Evolutionary conservation across 352 stramenopile species (phyloP).

Genomic region (Pythium apleroticum): DNA sequence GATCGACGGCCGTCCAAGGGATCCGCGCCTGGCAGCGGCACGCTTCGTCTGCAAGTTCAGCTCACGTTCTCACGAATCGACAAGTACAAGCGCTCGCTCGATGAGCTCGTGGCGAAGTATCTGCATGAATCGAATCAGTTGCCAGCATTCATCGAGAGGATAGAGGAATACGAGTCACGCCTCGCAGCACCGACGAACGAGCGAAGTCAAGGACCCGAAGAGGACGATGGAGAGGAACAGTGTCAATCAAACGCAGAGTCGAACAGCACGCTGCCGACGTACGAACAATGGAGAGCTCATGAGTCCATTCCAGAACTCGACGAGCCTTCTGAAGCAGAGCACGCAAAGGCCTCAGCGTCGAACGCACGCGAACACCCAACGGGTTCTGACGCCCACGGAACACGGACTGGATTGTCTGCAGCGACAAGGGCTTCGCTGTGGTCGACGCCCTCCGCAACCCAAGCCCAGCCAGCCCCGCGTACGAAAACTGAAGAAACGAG

Average conservation of each 20-base stretch:
- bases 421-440: conserved; percentile 14
- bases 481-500: not conserved
- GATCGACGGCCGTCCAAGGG: not conserved
- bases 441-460: conserved; percentile 3
- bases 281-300: conserved; percentile 28
- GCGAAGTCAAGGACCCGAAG: not conserved
- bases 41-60: conserved; percentile 59
- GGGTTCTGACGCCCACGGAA: not conserved
- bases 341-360: not conserved
- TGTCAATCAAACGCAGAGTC: not conserved
- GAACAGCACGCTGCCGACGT: conserved; percentile 18
- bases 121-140: conserved; percentile 53
- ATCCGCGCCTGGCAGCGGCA: conserved; percentile 25
- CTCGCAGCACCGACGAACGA: conserved; percentile 10
- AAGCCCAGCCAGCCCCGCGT: not conserved
- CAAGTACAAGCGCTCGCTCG: conserved; percentile 53
- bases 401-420: not conserved
- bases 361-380: not conserved
- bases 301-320: conserved; percentile 4
- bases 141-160: conserved; percentile 55
- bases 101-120: conserved; percentile 61
- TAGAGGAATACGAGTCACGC: conserved; percentile 16
- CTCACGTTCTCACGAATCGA: conserved; percentile 62
- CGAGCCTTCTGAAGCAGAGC: not conserved
- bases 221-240: not conserved